Evolutionary conservation across 805 yeast species (phyloP).

Genomic region (Metschnikowia baotianmanensis): DNA sequence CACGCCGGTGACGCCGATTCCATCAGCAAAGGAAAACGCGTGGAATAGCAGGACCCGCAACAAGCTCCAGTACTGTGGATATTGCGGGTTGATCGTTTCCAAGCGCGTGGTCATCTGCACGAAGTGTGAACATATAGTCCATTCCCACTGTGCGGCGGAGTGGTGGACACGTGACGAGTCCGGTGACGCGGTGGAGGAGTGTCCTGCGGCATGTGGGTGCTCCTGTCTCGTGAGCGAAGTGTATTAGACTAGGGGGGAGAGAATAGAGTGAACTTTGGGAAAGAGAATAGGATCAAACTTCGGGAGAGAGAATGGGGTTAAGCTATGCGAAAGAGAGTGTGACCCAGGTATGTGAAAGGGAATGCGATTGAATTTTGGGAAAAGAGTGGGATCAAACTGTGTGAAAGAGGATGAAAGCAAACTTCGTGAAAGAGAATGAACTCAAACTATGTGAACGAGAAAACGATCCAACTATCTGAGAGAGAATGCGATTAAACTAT

Average conservation of each 20-base stretch:
- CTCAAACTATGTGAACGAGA: too few species aligned
- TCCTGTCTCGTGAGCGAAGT: constrained; percentile 11
- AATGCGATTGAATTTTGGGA: too few species aligned
- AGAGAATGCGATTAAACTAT: too few species aligned
- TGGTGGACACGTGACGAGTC: constrained; percentile 38
- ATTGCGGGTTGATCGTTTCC: constrained; percentile 59
- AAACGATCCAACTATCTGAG: too few species aligned
- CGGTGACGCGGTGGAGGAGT: constrained; percentile 7
- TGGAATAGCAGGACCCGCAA: constrained; percentile 32
- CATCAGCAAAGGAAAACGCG: constrained; percentile 23
- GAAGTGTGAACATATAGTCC: constrained; percentile 75
- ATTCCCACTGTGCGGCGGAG: constrained; percentile 69
- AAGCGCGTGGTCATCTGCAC: constrained; percentile 67
- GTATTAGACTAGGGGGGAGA: background rate
- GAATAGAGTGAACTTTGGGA: background rate
- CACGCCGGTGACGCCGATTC: constrained; percentile 26
- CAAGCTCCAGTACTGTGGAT: constrained; percentile 50
- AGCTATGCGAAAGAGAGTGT: too few species aligned
- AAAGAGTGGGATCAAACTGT: too few species aligned
- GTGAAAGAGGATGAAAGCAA: too few species aligned
- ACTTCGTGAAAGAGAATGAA: too few species aligned
- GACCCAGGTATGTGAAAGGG: too few species aligned
- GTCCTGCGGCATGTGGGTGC: constrained; percentile 22
- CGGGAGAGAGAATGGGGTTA: too few species aligned
- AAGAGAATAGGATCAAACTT: background rate